These are phyloP conservation scores for Suillus alpinus DNA, from an alignment of 768 basidiomycete genomes.

Conservation along the genomic window DNA sequence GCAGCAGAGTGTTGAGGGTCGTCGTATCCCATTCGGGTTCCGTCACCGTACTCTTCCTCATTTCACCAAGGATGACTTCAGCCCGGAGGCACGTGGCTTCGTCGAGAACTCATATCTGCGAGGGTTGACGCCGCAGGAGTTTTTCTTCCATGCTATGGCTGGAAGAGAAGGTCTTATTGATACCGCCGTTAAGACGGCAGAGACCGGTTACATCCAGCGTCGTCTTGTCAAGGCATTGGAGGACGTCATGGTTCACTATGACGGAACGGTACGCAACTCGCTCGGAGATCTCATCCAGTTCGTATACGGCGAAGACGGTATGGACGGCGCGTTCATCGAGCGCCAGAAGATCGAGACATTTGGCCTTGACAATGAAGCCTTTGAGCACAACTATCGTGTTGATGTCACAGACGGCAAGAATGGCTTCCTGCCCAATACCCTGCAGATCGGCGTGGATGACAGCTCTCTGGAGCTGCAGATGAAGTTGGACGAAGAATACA, in stretches of 20 bases:
- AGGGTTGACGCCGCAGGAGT: constrained; percentile 95
- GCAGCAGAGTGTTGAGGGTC: constrained; percentile 97
- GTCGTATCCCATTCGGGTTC: constrained; percentile 98
- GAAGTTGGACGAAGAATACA: constrained; percentile 78
- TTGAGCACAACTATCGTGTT: constrained; percentile 92
- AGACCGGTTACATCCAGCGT: constrained; percentile 98
- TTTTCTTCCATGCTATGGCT: constrained; percentile 99
- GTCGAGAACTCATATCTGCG: constrained; percentile 98
- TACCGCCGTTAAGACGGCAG: constrained; percentile 99
- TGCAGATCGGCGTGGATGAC: constrained; percentile 88
- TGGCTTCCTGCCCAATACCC: constrained; percentile 74
- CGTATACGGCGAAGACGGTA: constrained; percentile 97
- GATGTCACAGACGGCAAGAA: constrained; percentile 84
- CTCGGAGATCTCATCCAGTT: constrained; percentile 96
- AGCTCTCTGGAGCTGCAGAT: constrained; percentile 79
- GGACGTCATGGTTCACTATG: constrained; percentile 96
- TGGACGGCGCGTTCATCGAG: constrained; percentile 98
- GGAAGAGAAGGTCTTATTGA: constrained; percentile 99
- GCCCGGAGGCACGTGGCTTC: constrained; percentile 95
- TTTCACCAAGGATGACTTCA: constrained; percentile 98
- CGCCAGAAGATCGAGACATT: constrained; percentile 92
- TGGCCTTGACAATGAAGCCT: constrained; percentile 73
- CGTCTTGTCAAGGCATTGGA: constrained; percentile 97
- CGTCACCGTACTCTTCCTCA: constrained; percentile 94
- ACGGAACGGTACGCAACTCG: constrained; percentile 97